phyloP scores from a whole-genome alignment of 768 basidiomycete species.

The Hygrophoropsis aurantiaca region DNA sequence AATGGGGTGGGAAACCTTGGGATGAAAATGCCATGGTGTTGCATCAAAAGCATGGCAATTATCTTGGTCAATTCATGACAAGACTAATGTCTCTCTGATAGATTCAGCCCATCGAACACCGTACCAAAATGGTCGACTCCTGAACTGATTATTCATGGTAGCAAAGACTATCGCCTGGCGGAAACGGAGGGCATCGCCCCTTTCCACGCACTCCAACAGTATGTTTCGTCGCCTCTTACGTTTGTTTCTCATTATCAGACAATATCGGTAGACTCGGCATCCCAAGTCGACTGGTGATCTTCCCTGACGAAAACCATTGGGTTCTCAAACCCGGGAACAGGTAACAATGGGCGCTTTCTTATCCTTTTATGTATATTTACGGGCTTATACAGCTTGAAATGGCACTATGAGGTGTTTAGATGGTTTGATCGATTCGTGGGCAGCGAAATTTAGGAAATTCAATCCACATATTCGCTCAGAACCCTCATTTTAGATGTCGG shows the following conservation, averaged over 20 bases:
- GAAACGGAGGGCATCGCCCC: constrained; percentile 78
- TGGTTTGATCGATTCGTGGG: constrained; percentile 76
- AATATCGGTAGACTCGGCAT: constrained; percentile 48
- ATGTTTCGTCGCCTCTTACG: constrained; percentile 24
- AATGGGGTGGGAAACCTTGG: constrained; percentile 77
- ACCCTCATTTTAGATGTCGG: no score
- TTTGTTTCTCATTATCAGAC: not conserved
- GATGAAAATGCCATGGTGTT: constrained; percentile 50
- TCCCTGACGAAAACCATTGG: constrained; percentile 88
- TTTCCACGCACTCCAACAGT: constrained; percentile 79
- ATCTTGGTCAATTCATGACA: not conserved
- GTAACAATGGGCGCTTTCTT: not conserved
- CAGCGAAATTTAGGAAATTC: no score
- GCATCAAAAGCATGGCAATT: constrained; percentile 43
- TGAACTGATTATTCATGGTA: constrained; percentile 75
- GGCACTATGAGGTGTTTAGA: constrained; percentile 87
- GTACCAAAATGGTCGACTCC: constrained; percentile 80
- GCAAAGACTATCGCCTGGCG: constrained; percentile 78
- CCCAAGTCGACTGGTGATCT: constrained; percentile 68
- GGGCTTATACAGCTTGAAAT: constrained; percentile 62
- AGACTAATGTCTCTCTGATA: constrained; percentile 15
- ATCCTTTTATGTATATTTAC: not conserved
- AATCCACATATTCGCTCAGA: no score
- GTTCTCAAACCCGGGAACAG: constrained; percentile 47
- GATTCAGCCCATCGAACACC: constrained; percentile 72